Base-by-base conservation (phyloP, 2,329 filamentous ascomycete genomes). In the Rosellinia necatrix region DNA sequence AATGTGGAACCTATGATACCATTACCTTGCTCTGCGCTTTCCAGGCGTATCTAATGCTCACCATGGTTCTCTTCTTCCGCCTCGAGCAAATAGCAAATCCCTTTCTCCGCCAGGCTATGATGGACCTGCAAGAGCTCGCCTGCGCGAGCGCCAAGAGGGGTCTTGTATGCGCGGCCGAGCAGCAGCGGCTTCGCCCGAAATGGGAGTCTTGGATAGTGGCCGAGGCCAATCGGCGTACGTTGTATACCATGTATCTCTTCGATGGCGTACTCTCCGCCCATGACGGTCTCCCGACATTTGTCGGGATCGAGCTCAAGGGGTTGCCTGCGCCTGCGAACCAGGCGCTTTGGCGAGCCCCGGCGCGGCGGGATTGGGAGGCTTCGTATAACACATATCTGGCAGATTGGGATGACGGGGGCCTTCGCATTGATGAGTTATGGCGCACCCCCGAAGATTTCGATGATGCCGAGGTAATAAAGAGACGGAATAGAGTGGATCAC, bases 151-250 rank as follows among this genome's bases (percentile, higher is more conserved):
- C 72, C 6, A 68, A 67, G 2, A 65, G 66, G 29, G 80, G 80
- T 0, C 72, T 83, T 1, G 64, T 75, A 7, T 81, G 77, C 41
- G 32, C 58, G 0, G 74, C 75, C 1, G 81, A 83, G 51, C 64
- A 69, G 12, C 53, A 68, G 2, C 67, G 67, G 0, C 56, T 64
- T 0, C 72, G 75, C 2, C 81, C 81, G 0, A 67, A 51, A 6
- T 83, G 81, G 81, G 79, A 82, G 53, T 69, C 72, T 1, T 85
- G 82, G 82, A 76, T 83, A 4, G 65, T 81, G 0, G 76, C 76
- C 0, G 79, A 81, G 38, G 73, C 81, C 0, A 84, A 82, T 57
- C 72, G 81, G 2, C 74, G 82, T 3, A 76, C 78, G 0, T 56
- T 85, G 0, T 82, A 75, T 54, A 71, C 73, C 0, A 79, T 82